Conservation (phyloP, 2,329 filamentous ascomycete species). For the Nemania diffusa region DNA sequence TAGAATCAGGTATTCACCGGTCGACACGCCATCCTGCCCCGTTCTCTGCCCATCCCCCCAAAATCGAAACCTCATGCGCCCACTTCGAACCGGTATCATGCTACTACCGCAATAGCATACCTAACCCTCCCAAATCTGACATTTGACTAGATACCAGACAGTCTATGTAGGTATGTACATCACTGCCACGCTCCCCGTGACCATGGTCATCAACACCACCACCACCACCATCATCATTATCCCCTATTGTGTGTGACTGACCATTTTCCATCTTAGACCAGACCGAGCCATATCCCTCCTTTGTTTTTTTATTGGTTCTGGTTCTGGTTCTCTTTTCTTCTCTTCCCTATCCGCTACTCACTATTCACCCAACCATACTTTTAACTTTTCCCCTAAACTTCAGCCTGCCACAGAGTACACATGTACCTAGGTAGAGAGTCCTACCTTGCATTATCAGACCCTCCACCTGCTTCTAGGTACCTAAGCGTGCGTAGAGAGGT, state of each 20-base stretch:
- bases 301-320: too few species aligned
- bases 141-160: neutral
- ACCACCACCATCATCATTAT: neutral
- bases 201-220: constrained; percentile 16
- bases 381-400: neutral
- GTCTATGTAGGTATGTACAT: too few species aligned
- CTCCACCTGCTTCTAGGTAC: neutral
- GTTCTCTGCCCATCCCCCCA: constrained; percentile 1
- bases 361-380: neutral
- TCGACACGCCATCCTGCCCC: constrained; percentile 13
- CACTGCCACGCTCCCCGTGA: constrained; percentile 30
- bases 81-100: neutral
- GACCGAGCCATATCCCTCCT: constrained; percentile 8
- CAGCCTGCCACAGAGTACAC: neutral
- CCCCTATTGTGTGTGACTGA: neutral
- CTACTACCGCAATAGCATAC: neutral
- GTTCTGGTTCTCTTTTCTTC: too few species aligned
- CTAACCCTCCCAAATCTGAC: neutral
- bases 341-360: neutral
- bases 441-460: neutral
- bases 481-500: neutral
- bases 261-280: neutral
- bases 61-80: constrained; percentile 1
- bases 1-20: constrained; percentile 1
- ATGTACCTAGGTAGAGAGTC: neutral